phyloP scores from a whole-genome alignment of 169 alveolate genomes.

The Perkinsus marinus region DNA sequence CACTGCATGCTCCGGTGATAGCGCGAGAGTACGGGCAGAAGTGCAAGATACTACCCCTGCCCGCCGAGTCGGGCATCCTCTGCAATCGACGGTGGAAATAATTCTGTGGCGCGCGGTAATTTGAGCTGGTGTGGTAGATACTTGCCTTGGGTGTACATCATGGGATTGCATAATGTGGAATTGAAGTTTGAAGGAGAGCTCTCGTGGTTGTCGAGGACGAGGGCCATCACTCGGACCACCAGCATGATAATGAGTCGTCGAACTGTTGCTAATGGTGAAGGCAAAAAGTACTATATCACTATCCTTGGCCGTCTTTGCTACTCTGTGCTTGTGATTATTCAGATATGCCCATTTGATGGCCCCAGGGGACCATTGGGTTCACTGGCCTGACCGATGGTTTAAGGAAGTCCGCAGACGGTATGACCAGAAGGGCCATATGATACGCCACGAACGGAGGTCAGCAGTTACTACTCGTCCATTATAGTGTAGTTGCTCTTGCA shows the following conservation, averaged over 20 bases:
- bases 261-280: conserved; percentile 18
- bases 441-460: neutral
- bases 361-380: conserved; percentile 29
- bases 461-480: neutral
- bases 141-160: conserved; percentile 16
- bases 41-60: conserved; percentile 6
- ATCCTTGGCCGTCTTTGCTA: neutral
- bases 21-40: neutral
- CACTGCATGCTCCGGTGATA: neutral
- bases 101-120: neutral
- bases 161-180: conserved; percentile 18
- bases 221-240: conserved; percentile 17
- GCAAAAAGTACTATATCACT: neutral
- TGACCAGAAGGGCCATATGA: neutral
- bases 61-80: conserved; percentile 11
- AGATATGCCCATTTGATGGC: conserved; percentile 7
- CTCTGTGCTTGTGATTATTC: neutral
- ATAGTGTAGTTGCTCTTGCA: neutral
- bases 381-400: conserved; percentile 25
- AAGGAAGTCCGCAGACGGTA: neutral
- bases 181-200: conserved; percentile 3
- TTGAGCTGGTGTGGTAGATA: neutral
- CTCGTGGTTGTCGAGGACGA: conserved; percentile 15
- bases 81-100: conserved; percentile 2
- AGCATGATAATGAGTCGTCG: conserved; percentile 6